phyloP scores from a whole-genome alignment of 2,329 filamentous ascomycete genomes.

The Aspergillus ustus region DNA sequence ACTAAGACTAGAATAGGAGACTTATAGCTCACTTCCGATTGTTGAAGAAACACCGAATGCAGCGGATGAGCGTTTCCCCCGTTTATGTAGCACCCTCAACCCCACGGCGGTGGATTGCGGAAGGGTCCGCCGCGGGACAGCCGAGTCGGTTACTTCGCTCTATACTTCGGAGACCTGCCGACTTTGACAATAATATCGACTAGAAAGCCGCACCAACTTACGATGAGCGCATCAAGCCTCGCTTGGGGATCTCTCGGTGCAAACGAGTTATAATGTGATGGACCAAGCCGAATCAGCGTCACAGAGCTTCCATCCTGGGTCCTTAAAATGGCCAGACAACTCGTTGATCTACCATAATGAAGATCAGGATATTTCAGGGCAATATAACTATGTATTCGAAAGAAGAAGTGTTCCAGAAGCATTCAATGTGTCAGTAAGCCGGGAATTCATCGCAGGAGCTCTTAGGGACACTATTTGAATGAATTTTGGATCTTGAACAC shows the following conservation, averaged over 20 bases:
- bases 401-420: neutral
- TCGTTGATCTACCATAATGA: neutral
- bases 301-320: too few species aligned
- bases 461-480: neutral
- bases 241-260: too few species aligned
- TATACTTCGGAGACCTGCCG: constrained; percentile 6
- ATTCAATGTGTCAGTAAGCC: neutral
- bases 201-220: neutral
- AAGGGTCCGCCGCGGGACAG: constrained; percentile 24
- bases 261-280: too few species aligned
- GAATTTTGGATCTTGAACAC: too few species aligned
- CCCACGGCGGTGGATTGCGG: constrained; percentile 26
- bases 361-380: neutral
- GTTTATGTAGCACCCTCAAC: constrained; percentile 6
- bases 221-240: neutral
- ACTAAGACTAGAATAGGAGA: too few species aligned
- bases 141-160: constrained; percentile 3
- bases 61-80: neutral
- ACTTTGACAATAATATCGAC: neutral
- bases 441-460: neutral
- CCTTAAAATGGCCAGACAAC: too few species aligned
- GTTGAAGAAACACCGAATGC: neutral
- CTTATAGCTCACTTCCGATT: too few species aligned
- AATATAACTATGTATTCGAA: neutral
- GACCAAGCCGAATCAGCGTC: too few species aligned